Conservation (phyloP, 78 protist species). For the Dictyostelium purpureum region DNA sequence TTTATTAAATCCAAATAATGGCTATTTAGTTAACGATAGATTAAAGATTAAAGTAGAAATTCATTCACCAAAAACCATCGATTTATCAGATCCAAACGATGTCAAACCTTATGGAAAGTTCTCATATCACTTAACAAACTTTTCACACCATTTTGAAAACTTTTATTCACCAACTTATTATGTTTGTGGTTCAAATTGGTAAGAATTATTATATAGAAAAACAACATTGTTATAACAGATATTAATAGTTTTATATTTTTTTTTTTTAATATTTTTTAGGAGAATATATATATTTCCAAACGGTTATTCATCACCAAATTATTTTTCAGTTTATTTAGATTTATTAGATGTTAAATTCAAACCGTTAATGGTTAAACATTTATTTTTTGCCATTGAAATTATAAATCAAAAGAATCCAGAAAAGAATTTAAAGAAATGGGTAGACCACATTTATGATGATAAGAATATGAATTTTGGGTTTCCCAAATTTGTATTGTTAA, state of each 20-base stretch:
- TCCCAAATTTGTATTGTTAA: conserved; percentile 65
- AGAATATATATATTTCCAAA: conserved; percentile 73
- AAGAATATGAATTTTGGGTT: conserved; percentile 80
- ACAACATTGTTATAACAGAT: not conserved
- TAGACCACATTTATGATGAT: conserved; percentile 63
- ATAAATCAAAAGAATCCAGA: conserved; percentile 68
- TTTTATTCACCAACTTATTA: conserved; percentile 72
- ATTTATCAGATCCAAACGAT: conserved; percentile 62
- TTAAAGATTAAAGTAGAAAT: conserved; percentile 63
- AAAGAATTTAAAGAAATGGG: conserved; percentile 75
- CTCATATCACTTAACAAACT: conserved; percentile 45
- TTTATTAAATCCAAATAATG: conserved; percentile 49
- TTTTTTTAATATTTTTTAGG: not conserved
- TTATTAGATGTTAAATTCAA: conserved; percentile 71
- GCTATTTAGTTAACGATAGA: conserved; percentile 41
- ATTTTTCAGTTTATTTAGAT: conserved; percentile 75
- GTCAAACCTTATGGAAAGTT: conserved; percentile 62
- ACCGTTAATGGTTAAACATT: conserved; percentile 67
- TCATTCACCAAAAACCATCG: conserved; percentile 43
- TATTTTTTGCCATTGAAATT: conserved; percentile 76
- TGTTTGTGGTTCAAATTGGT: conserved; percentile 77
- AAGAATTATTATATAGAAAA: not conserved
- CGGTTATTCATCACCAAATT: conserved; percentile 71
- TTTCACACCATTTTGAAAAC: conserved; percentile 72
- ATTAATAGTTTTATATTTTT: not conserved